Evolutionary conservation across 768 basidiomycete genomes (phyloP).

Genomic region (Sistotremastrum niveocremeum): DNA sequence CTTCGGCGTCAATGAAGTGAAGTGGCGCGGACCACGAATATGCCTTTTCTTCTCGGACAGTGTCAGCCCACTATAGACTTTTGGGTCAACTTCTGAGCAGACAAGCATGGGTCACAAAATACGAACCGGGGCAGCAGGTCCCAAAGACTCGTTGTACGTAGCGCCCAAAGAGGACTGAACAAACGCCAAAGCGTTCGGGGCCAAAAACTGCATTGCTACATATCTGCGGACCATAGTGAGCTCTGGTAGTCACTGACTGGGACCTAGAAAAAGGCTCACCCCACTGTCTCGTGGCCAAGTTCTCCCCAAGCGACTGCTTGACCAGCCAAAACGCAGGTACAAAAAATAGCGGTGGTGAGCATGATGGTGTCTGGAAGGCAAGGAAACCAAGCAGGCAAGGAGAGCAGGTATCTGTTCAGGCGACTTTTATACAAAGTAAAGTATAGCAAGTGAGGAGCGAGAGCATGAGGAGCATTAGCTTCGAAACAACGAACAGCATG

Average conservation of each 20-base stretch:
- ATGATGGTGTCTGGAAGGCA: too few relatives aligned
- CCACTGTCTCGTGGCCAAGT: conserved; percentile 30
- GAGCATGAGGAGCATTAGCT: too few relatives aligned
- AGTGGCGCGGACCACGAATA: conserved; percentile 19
- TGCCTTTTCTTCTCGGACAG: conserved; percentile 25
- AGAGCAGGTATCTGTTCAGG: too few relatives aligned
- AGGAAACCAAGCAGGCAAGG: too few relatives aligned
- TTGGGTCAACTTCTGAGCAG: neutral
- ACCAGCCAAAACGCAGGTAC: too few relatives aligned
- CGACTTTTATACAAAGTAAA: too few relatives aligned
- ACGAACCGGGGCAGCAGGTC: conserved; percentile 33
- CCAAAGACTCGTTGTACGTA: conserved; percentile 31
- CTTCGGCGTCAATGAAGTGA: conserved; percentile 37
- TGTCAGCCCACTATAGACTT: conserved; percentile 35
- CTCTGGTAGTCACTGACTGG: too few relatives aligned
- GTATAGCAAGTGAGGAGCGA: too few relatives aligned
- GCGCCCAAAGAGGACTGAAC: conserved; percentile 32
- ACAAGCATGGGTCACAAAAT: neutral
- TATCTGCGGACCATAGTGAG: too few relatives aligned
- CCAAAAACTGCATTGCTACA: conserved; percentile 27
- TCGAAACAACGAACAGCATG: too few relatives aligned
- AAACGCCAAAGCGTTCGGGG: conserved; percentile 32
- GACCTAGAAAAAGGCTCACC: conserved; percentile 12
- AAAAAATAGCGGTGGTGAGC: too few relatives aligned
- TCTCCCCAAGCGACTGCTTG: conserved; percentile 24